Percentiles rank a stretch among this genome's conserved stretches.
Conservation (phyloP, 495 filamentous ascomycete species). For the Penicilliopsis zonata region DNA sequence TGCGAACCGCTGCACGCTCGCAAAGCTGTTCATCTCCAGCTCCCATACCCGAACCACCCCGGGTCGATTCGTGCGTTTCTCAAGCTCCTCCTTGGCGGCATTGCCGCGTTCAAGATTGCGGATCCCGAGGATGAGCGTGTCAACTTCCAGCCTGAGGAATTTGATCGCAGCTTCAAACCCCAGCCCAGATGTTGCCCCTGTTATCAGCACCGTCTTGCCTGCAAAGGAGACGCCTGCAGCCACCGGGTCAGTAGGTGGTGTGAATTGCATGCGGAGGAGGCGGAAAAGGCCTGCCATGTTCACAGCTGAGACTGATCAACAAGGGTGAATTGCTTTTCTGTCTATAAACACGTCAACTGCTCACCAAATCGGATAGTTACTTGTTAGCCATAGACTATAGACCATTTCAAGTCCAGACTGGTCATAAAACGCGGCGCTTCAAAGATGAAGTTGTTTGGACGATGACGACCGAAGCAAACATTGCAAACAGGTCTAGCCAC, state of each 20-base stretch:
- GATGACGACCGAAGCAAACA: conserved; percentile 6
- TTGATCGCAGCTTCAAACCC: conserved; percentile 36
- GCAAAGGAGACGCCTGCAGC: conserved; percentile 26
- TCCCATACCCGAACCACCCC: conserved; percentile 38
- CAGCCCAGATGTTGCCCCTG: conserved; percentile 41
- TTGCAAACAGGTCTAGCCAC: conserved; percentile 6
- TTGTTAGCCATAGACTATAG: too few relatives aligned
- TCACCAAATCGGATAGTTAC: too few relatives aligned
- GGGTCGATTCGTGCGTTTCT: conserved; percentile 24
- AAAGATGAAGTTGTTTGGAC: too few relatives aligned
- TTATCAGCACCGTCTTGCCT: conserved; percentile 42
- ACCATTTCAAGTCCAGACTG: neutral
- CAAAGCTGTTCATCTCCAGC: conserved; percentile 42
- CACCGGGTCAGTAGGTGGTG: conserved; percentile 22
- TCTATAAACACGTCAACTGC: too few relatives aligned
- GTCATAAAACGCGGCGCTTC: too few relatives aligned
- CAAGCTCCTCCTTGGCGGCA: conserved; percentile 31
- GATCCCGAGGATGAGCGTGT: conserved; percentile 28
- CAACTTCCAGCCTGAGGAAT: conserved; percentile 30
- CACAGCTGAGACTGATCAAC: too few relatives aligned
- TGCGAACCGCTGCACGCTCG: conserved; percentile 36
- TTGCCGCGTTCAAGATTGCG: conserved; percentile 34
- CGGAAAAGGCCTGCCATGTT: conserved; percentile 27
- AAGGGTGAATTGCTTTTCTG: conserved; percentile 3
- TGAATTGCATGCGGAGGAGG: conserved; percentile 25